Evolutionary conservation across 208 protist species (phyloP), one percentile per base, ranked within the genome.

Genomic region (Wallacemonas sp.): DNA sequence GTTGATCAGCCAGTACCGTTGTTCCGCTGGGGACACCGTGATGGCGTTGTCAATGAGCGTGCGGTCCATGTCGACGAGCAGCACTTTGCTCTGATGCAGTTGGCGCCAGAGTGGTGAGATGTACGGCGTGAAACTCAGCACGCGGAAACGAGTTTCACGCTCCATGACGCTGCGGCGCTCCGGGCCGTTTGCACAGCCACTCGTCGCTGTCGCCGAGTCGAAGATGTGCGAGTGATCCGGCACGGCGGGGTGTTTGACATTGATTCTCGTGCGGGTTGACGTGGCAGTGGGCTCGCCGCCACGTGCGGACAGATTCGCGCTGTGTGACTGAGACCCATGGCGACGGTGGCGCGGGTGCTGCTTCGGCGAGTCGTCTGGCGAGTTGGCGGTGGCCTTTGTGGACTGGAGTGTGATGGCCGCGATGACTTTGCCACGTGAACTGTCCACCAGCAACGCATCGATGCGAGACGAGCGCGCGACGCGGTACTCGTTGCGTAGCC

Each of bases 11-110:
- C 68, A 45, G 3, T 48, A 55, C 21, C 60, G 58, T 17, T 37
- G 59, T 21, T 76, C 54, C 24, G 52, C 45, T 0, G 55, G 42
- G 32, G 81, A 38, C 48, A 70, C 39, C 0, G 72, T 75, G 26
- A 95, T 76, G 22, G 78, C 79, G 61, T 95, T 92, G 70, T 95
- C 89, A 6, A 95, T 67, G 0, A 95, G 60, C 6, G 89, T 95
- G 32, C 89, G 85, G 75, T 95, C 89, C 77, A 95, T 76, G 52
- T 95, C 89, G 2, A 95, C 79, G 62, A 92, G 65, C 22, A 92
- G 37, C 10, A 78, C 62, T 50, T 90, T 90, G 44, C 86, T 79
- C 60, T 81, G 68, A 3, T 68, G 76, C 57, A 94, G 50, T 34
- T 87, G 73, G 1, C 70, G 62, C 75, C 85, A 80, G 26, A 94